phyloP scores from a whole-genome alignment of 1,284 basidiomycete genomes.

The Melampsora larici-populina region DNA sequence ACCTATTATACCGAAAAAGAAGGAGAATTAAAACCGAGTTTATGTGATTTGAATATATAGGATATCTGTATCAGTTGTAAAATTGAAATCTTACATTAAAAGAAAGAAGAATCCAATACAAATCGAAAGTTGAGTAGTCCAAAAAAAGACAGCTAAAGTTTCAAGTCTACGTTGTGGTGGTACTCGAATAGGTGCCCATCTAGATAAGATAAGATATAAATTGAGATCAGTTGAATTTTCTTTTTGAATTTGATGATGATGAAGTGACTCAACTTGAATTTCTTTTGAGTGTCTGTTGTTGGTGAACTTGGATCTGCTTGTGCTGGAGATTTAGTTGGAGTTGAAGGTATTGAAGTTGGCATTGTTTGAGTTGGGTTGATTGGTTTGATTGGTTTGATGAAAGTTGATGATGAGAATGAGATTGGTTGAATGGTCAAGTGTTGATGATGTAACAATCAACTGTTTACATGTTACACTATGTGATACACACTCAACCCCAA shows the following conservation, averaged over 20 bases:
- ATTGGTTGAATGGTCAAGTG: too few species aligned
- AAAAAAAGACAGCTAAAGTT: constrained; percentile 78
- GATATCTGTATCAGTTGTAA: too few species aligned
- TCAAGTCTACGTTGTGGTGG: constrained; percentile 77
- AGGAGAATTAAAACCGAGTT: neutral
- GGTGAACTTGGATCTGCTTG: constrained; percentile 3
- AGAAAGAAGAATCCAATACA: constrained; percentile 69
- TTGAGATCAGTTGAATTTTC: too few species aligned
- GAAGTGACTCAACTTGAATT: neutral
- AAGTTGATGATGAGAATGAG: too few species aligned
- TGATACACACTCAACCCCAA: too few species aligned
- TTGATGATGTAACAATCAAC: too few species aligned
- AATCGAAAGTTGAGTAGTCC: constrained; percentile 75
- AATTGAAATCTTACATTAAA: constrained; percentile 77
- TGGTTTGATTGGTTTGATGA: too few species aligned
- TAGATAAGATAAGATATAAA: constrained; percentile 11
- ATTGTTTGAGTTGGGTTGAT: too few species aligned
- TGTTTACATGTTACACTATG: too few species aligned
- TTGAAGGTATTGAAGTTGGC: neutral
- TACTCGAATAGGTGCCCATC: constrained; percentile 54
- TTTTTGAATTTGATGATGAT: neutral
- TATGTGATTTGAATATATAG: too few species aligned
- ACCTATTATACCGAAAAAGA: constrained; percentile 59
- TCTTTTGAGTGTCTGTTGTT: neutral
- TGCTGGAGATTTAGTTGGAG: neutral